Base-by-base conservation (phyloP, 345 rosid genomes). In the Murraya paniculata region DNA sequence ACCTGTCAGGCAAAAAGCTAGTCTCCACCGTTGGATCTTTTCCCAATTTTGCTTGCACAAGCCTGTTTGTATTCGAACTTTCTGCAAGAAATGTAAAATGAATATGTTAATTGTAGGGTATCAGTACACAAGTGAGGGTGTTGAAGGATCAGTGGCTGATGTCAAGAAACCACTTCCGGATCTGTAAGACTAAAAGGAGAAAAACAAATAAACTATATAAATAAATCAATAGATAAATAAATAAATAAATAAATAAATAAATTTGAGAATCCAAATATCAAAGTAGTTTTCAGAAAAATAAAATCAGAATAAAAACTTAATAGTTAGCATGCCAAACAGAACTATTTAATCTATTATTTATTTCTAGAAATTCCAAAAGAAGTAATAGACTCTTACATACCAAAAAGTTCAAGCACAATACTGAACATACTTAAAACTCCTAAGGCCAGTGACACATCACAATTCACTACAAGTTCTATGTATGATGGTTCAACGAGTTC, bases 1-100 rank as follows among this genome's bases (percentile, higher is more conserved):
- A 97, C 98, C 99, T 94, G 87, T 97, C 99, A 79, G 98, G 98
- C 76, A 97, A 88, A 80, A 93, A 97, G 83, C 98, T 91, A 4
- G 99, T 97, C 86, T 97, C 99, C 30, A 97, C 98, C 0, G 94
- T 91, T 71, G 98, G 99, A 86, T 97, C 98, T 86, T 94, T 94
- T 82, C 99, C 98, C 71, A 97, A 82, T 78, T 93, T 94, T 36
- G 92, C 89, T 24, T 60, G 84, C 14, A 73, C 85, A 58, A 90
- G 75, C 64, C 71, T 86, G 76, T 79, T 82, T 64, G 87, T 64
- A 69, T 86, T 93, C 9, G 53, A 75, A 62, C 50, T 74, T 77
- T 83, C 94, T 87, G 78, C 78, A 62, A 8, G 78, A 27, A 68
- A 10, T 22, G 22, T n/a, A 58, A 76, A 73, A 64, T 21, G 53